Evolutionary conservation across 352 stramenopile genomes (phyloP), one percentile per base, ranked within the genome.

Genomic region (Phytophthora tubulina): DNA sequence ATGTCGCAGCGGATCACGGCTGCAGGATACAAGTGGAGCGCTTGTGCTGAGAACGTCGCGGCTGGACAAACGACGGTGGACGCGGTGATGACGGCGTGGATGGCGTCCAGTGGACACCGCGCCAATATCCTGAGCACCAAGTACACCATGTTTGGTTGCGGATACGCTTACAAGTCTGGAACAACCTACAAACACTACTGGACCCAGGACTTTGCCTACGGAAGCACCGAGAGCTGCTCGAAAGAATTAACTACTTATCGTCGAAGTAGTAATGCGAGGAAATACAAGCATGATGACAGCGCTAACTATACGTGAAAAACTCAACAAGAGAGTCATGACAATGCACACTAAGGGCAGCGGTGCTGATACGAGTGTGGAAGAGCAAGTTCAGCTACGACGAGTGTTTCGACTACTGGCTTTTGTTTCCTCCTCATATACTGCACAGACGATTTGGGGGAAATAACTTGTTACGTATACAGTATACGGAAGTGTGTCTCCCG

Each of bases 341-440:
- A 78, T 75, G 71, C 45, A 65, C 14, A 68, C 78, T 32, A 68
- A 75, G 58, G 64, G 30, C 10, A 74, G 50, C 54, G 63, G 36
- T 6, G 39, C 54, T 11, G 72, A 80, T 15, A 81, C 76, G 52
- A 92, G 78, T 30, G 84, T 95, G 21, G 88, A 93, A 46, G 88
- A 95, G 73, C 83, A 93, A 69, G 69, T 93, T n/a, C 88, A 93
- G 56, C 73, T 95, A 13, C 78, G 80, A 13, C 79, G 88, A 53
- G 80, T 94, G 15, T 94, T 95, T 54, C 86, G 88, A 9, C 54
- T 88, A 15, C 64, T 95, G 10, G 78, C 84, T 1, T 90, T 95
- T 46, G 85, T 42, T 42, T 42, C 36, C 36, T 42, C 36, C 36
- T 42, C 5, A n/a, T 15, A 42, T 42, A 46, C 14, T 15, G 7